Conservation (phyloP, 306 rosid genomes). For the Pueraria montana region DNA sequence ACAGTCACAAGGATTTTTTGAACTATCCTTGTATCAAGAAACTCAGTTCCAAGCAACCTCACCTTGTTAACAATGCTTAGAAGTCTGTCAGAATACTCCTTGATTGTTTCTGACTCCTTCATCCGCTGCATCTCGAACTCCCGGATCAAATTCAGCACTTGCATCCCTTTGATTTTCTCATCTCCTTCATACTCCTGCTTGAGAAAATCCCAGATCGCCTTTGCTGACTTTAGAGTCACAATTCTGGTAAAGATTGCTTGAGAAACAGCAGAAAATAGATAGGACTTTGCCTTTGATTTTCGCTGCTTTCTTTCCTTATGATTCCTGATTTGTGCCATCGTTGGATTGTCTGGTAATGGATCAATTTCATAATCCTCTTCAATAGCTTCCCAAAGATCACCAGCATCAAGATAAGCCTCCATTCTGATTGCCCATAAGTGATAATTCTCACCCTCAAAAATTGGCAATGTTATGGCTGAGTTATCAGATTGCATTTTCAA, state of each 20-base stretch:
- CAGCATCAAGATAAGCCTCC: too few relatives aligned
- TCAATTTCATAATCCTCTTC: too few relatives aligned
- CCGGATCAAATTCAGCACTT: constrained; percentile 29
- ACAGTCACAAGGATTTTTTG: too few relatives aligned
- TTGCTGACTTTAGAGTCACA: not conserved
- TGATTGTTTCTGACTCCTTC: not conserved
- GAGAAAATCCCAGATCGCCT: not conserved
- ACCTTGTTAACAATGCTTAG: too few relatives aligned
- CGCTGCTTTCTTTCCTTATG: too few relatives aligned
- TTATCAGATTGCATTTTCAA: not conserved
- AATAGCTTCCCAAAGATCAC: too few relatives aligned
- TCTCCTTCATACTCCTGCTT: constrained; percentile 4
- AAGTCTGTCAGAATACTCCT: not conserved
- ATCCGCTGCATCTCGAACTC: constrained; percentile 16
- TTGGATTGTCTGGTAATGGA: too few relatives aligned
- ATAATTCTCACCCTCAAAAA: not conserved
- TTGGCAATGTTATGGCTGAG: not conserved
- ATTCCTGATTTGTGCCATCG: too few relatives aligned
- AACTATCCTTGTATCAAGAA: not conserved
- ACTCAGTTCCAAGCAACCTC: not conserved
- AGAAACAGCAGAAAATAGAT: not conserved
- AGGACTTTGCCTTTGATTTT: too few relatives aligned
- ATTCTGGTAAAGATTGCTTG: not conserved
- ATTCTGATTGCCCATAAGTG: not conserved
- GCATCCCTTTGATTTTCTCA: constrained; percentile 21